Conservation (phyloP, 805 yeast species). For the Dipodascopsis uninucleata region DNA sequence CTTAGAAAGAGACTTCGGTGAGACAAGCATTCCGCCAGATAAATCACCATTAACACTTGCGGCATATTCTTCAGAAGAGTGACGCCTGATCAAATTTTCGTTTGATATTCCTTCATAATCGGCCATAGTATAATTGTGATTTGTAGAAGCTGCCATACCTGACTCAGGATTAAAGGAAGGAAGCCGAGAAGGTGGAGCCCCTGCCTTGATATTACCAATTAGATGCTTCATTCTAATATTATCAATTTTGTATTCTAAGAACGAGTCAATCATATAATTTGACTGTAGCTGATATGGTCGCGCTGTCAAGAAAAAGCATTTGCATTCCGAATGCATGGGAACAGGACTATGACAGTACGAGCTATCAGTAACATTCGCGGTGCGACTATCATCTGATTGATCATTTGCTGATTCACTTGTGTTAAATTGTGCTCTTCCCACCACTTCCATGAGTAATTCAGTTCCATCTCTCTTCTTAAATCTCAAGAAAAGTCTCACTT, state of each 20-base stretch:
- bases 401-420: neutral
- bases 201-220: slow-evolving; percentile 7
- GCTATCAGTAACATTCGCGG: neutral
- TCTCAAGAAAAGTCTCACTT: slow-evolving; percentile 13
- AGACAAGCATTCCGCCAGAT: neutral
- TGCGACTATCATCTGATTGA: neutral
- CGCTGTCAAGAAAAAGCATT: slow-evolving; percentile 24
- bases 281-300: slow-evolving; percentile 16
- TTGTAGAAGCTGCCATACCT: too few species aligned
- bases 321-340: slow-evolving; percentile 15
- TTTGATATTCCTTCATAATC: too few species aligned
- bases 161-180: too few species aligned
- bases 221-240: slow-evolving; percentile 19
- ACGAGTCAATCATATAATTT: slow-evolving; percentile 14
- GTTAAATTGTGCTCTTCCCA: slow-evolving; percentile 18
- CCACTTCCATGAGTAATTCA: slow-evolving; percentile 11
- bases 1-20: neutral
- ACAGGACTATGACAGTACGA: neutral
- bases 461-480: slow-evolving; percentile 7
- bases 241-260: slow-evolving; percentile 25
- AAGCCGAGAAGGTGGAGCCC: too few species aligned
- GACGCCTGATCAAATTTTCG: too few species aligned
- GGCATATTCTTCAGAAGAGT: too few species aligned
- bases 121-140: too few species aligned
- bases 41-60: neutral